phyloP scores from a whole-genome alignment of 441 rosid genomes.

The California macrophylla region DNA sequence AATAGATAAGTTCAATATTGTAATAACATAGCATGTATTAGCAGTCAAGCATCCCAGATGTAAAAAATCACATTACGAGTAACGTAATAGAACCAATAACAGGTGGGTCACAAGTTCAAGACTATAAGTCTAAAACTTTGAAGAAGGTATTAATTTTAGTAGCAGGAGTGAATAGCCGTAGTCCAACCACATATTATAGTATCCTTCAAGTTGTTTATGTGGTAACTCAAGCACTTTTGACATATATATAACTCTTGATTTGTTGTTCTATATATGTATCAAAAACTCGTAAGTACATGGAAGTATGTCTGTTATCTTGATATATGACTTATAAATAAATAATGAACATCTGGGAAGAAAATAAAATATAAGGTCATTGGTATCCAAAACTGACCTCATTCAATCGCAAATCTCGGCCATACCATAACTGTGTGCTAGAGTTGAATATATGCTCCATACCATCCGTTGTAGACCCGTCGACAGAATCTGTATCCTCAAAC shows the following conservation, averaged over 20 bases:
- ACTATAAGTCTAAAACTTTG: neutral
- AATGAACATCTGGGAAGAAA: neutral
- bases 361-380: conserved; percentile 3
- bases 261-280: neutral
- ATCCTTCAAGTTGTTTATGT: neutral
- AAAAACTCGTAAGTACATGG: neutral
- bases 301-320: neutral
- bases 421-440: conserved; percentile 74
- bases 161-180: neutral
- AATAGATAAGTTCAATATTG: neutral
- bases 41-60: neutral
- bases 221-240: neutral
- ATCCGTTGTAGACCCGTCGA: conserved; percentile 71
- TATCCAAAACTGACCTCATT: conserved; percentile 60
- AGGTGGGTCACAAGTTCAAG: neutral
- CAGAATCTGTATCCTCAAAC: conserved; percentile 71
- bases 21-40: neutral
- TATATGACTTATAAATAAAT: conserved; percentile 2
- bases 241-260: neutral
- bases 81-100: neutral
- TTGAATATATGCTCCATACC: conserved; percentile 98
- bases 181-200: neutral
- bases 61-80: neutral
- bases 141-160: neutral
- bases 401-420: conserved; percentile 88